phyloP scores from a whole-genome alignment of 2,329 filamentous ascomycete genomes.

The Calonectria hawksworthii region DNA sequence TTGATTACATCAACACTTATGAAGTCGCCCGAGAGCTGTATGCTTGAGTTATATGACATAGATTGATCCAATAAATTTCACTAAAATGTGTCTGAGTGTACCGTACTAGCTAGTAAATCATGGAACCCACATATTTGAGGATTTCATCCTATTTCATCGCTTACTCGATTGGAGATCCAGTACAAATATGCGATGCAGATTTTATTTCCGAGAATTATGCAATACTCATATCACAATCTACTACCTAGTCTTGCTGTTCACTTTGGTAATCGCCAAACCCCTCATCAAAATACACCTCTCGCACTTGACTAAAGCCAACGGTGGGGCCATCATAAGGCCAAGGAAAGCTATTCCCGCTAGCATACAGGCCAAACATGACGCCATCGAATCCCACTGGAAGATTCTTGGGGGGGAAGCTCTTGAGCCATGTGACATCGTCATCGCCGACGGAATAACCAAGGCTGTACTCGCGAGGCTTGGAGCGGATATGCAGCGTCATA shows the following conservation, averaged over 20 bases:
- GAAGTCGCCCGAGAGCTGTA: conserved; percentile 44
- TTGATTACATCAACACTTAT: conserved; percentile 47
- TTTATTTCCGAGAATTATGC: too few relatives aligned
- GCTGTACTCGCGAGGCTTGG: conserved; percentile 37
- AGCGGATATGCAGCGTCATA: conserved; percentile 39
- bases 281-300: conserved; percentile 40
- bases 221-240: not conserved
- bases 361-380: conserved; percentile 42
- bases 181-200: too few relatives aligned
- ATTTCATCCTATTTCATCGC: too few relatives aligned
- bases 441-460: conserved; percentile 40
- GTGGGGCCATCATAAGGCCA: conserved; percentile 39
- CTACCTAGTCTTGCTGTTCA: not conserved
- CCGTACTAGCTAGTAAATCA: too few relatives aligned
- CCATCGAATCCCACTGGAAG: conserved; percentile 38
- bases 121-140: too few relatives aligned
- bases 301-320: conserved; percentile 38
- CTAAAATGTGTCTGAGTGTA: too few relatives aligned
- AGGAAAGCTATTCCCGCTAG: conserved; percentile 38
- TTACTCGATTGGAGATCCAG: too few relatives aligned
- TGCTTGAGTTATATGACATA: conserved; percentile 12
- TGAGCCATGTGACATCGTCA: conserved; percentile 28
- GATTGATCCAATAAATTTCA: too few relatives aligned
- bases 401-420: conserved; percentile 28
- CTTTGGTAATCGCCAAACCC: conserved; percentile 28